A percentile compares a stretch with the other conserved stretches of the same genome.
Conservation (phyloP, 257 asterid genomes). For the Cruciata laevipes region DNA sequence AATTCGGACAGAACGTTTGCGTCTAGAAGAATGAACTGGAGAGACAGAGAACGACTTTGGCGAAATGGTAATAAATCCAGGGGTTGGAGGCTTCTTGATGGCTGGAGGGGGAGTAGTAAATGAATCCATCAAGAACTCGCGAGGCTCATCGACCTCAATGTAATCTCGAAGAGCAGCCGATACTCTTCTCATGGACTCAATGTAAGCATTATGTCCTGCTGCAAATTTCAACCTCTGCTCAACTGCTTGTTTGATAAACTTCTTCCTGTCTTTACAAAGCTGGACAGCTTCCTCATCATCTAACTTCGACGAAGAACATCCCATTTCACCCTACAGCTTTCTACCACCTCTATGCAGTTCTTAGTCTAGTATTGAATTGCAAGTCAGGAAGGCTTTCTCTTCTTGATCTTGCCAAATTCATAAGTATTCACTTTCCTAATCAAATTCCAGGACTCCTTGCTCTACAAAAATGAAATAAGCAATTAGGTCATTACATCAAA, state of each 20-base stretch:
- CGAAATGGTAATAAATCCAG: slow-evolving; percentile 64
- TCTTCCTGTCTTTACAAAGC: slow-evolving; percentile 86
- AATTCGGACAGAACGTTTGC: slow-evolving; percentile 41
- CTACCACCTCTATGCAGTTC: slow-evolving; percentile 29
- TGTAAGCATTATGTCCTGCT: slow-evolving; percentile 76
- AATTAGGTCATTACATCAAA: slow-evolving; percentile 12
- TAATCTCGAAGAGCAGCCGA: slow-evolving; percentile 86
- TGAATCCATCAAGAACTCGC: slow-evolving; percentile 56
- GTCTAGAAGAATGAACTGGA: slow-evolving; percentile 34
- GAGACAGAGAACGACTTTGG: slow-evolving; percentile 54
- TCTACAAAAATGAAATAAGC: slow-evolving; percentile 8
- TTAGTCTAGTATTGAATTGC: slow-evolving; percentile 44
- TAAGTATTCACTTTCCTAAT: slow-evolving; percentile 20
- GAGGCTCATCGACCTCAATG: slow-evolving; percentile 75
- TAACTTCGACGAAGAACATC: slow-evolving; percentile 88
- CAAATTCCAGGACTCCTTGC: slow-evolving; percentile 5
- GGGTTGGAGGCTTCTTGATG: slow-evolving; percentile 35
- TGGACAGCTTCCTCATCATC: slow-evolving; percentile 87
- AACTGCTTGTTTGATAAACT: slow-evolving; percentile 83
- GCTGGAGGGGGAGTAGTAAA: slow-evolving; percentile 47
- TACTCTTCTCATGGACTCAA: slow-evolving; percentile 74
- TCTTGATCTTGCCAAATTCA: slow-evolving; percentile 44
- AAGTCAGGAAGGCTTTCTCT: slow-evolving; percentile 29
- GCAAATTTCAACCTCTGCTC: slow-evolving; percentile 70
- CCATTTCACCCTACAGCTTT: slow-evolving; percentile 45